Percentiles rank a stretch among this genome's conserved stretches.
Evolutionary conservation across 1,284 basidiomycete species (phyloP).

Genomic region (Papiliotrema fonsecae): DNA sequence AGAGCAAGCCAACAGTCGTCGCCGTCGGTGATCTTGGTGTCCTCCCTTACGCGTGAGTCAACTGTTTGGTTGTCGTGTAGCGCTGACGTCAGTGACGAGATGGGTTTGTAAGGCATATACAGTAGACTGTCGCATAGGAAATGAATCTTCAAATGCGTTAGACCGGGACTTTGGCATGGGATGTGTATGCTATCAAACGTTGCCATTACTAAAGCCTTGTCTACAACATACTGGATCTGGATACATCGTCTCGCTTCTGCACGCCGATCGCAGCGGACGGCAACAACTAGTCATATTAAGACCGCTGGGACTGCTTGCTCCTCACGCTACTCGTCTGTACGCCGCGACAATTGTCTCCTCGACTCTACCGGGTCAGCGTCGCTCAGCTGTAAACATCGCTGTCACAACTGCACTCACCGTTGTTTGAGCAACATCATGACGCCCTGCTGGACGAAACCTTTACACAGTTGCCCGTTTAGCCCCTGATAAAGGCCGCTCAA

Average conservation of each 20-base stretch:
- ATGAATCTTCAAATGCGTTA: constrained; percentile 2
- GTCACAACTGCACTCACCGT: constrained; percentile 22
- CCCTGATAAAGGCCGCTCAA: constrained; percentile 75
- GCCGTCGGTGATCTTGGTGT: constrained; percentile 70
- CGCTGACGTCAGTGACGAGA: constrained; percentile 58
- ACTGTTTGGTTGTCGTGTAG: too few species aligned
- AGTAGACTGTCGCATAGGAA: constrained; percentile 5
- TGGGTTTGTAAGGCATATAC: constrained; percentile 50
- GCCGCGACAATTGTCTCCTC: constrained; percentile 21
- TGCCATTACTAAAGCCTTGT: neutral
- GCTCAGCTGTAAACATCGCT: neutral
- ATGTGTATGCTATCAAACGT: neutral
- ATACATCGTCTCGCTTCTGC: too few species aligned
- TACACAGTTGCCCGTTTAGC: constrained; percentile 72
- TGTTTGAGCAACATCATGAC: constrained; percentile 49
- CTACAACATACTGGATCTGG: too few species aligned
- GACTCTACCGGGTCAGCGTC: constrained; percentile 18
- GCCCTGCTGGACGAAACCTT: constrained; percentile 59
- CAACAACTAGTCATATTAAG: too few species aligned
- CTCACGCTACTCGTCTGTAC: constrained; percentile 5
- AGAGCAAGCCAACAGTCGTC: constrained; percentile 75
- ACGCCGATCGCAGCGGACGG: too few species aligned
- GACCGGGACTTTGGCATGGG: neutral
- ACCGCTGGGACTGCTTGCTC: too few species aligned
- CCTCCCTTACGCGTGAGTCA: constrained; percentile 63